These are phyloP conservation scores for Colletotrichum sp. DNA, from an alignment of 2,329 filamentous ascomycete genomes.

Conservation along the genomic window DNA sequence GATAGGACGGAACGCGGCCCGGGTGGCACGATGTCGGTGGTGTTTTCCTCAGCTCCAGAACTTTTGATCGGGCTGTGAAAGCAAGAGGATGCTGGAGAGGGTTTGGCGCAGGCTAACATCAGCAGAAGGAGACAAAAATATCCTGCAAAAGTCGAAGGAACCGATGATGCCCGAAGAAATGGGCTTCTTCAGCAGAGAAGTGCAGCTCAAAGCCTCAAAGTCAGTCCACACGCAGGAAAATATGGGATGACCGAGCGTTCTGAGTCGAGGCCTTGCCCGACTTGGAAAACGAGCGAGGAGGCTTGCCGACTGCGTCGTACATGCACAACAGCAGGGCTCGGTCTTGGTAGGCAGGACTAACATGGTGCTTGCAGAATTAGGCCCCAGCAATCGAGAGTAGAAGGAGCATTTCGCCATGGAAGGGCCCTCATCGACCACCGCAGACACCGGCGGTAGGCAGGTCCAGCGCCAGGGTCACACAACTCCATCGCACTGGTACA, in stretches of 20 bases:
- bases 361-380: not conserved
- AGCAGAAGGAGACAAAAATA: not conserved
- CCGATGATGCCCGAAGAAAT: not conserved
- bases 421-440: not conserved
- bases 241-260: conserved; percentile 1
- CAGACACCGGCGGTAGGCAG: not conserved
- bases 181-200: not conserved
- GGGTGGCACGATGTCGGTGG: not conserved
- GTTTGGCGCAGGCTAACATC: not conserved
- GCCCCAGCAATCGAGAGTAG: not conserved
- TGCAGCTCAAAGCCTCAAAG: not conserved
- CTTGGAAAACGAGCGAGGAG: not conserved
- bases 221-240: not conserved
- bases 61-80: not conserved
- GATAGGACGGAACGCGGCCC: not conserved
- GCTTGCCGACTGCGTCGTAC: not conserved
- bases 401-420: not conserved
- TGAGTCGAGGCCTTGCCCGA: not conserved
- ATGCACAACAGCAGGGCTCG: not conserved
- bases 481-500: not conserved
- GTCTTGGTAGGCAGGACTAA: not conserved
- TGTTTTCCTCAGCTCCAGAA: not conserved
- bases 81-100: not conserved
- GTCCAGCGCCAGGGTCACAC: not conserved
- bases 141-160: not conserved